A percentile compares a stretch with the other conserved stretches of the same genome.
phyloP scores from a whole-genome alignment of 2,329 filamentous ascomycete genomes.

The Pleomassaria siparia region DNA sequence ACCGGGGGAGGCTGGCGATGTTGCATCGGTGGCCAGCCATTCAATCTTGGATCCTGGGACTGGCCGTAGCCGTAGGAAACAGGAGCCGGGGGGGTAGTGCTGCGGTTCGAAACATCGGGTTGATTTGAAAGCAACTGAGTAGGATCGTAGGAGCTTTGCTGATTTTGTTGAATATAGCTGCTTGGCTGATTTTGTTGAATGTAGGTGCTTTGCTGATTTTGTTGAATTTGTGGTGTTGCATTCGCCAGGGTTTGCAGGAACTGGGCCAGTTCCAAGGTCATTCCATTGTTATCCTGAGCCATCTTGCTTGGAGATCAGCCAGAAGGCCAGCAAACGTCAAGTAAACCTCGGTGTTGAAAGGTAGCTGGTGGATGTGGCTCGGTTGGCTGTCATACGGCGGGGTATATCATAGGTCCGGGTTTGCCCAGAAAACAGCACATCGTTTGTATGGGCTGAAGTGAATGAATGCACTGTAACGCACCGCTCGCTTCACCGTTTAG shows the following conservation, averaged over 20 bases:
- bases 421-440: neutral
- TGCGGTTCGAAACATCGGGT: neutral
- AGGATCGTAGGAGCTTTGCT: slow-evolving; percentile 14
- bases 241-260: slow-evolving; percentile 39
- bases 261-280: slow-evolving; percentile 34
- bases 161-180: too few species aligned
- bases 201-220: too few species aligned
- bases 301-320: slow-evolving; percentile 20
- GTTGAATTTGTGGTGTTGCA: slow-evolving; percentile 8
- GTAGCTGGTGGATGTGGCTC: neutral
- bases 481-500: neutral
- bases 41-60: slow-evolving; percentile 24
- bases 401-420: slow-evolving; percentile 13
- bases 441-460: neutral
- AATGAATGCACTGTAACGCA: neutral
- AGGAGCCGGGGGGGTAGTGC: neutral
- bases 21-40: slow-evolving; percentile 17
- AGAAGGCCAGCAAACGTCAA: neutral
- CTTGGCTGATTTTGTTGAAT: too few species aligned
- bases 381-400: slow-evolving; percentile 1
- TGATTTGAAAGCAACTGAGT: slow-evolving; percentile 6
- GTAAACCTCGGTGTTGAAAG: neutral
- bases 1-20: slow-evolving; percentile 13
- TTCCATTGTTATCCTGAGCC: slow-evolving; percentile 26
- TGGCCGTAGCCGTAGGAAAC: slow-evolving; percentile 9